Base-by-base conservation (phyloP, 2,329 filamentous ascomycete genomes). In the Nothopassalora personata region DNA sequence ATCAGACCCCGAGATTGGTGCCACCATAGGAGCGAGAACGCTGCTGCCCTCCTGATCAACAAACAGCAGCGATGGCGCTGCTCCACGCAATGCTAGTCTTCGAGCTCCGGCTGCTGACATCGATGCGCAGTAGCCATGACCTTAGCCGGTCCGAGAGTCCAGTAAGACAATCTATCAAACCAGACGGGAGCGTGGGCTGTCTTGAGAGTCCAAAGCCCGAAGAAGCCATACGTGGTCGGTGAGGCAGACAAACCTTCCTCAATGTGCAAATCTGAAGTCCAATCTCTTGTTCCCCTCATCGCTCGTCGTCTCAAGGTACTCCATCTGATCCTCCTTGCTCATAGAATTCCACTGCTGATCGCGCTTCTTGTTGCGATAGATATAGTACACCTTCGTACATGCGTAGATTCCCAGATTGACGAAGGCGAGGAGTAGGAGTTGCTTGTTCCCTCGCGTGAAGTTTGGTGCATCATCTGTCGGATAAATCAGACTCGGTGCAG, bases 381-480 rank as follows among this genome's bases (percentile, higher is more conserved):
- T 50, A 53, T 73, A 74, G 50, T 71, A 74, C 1, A 61, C 46
- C 56, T 73, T 74, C 4, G 68, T 67, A 8, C 64, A 48, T 2
- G 66, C n/a, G 48, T 70, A 71, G 1, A 72, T 46, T 2, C 60
- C 60, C 3, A 74, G 66, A 33, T 72, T 71, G 18, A 65, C 48
- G 28, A 68, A 53, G 8, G 54, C 57, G 7, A 73, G 65, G 4
- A 60, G 62, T 1, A 73, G 53, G 2, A 74, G 53, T 0, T 64
- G 60, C 13, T 61, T 59, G 54, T 79, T 79, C 3, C 76, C 77
- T 0, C 74, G 72, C 6, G 73, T 70, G 57, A 76, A 79, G 6
- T 74, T 67, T 2, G 77, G 79, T 52, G 71, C 70, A 53, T 81
- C 76, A 57, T 80, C 73, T 60, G 72, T 66, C 13, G 39, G 80